phyloP scores from a whole-genome alignment of 2,329 filamentous ascomycete genomes.

The Fusarium beomiforme region DNA sequence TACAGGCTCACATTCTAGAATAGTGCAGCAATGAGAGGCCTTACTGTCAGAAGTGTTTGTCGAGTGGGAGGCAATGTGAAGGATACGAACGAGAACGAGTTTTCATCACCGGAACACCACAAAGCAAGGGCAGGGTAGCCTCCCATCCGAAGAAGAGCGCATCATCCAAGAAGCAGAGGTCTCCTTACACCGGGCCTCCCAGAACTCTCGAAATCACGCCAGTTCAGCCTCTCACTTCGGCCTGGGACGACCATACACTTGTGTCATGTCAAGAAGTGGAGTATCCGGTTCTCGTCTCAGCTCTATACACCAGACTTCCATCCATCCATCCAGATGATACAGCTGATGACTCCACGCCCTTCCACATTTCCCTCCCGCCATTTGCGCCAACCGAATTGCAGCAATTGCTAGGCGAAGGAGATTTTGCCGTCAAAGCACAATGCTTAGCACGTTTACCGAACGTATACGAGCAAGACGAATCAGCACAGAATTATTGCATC shows the following conservation, averaged over 20 bases:
- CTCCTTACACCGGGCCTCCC: constrained; percentile 37
- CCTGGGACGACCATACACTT: constrained; percentile 60
- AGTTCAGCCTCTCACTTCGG: constrained; percentile 56
- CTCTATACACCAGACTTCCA: constrained; percentile 56
- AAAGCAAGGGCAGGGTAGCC: constrained; percentile 64
- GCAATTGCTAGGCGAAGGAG: constrained; percentile 46
- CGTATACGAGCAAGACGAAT: constrained; percentile 42
- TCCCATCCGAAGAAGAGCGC: constrained; percentile 61
- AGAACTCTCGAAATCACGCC: constrained; percentile 46
- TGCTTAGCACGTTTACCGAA: constrained; percentile 56
- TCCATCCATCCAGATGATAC: constrained; percentile 45
- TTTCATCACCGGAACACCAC: constrained; percentile 70
- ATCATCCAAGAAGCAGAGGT: constrained; percentile 48
- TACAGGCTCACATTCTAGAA: constrained; percentile 5
- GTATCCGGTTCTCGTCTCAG: constrained; percentile 55
- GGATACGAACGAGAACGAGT: constrained; percentile 71
- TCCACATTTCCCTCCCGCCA: constrained; percentile 52
- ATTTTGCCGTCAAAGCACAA: constrained; percentile 55
- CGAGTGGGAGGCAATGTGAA: constrained; percentile 65
- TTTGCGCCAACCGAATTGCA: constrained; percentile 53
- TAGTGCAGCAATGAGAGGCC: constrained; percentile 72
- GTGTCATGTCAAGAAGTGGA: constrained; percentile 52
- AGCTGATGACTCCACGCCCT: constrained; percentile 37
- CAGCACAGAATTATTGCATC: constrained; percentile 56
- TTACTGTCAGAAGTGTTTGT: constrained; percentile 67